A percentile compares a stretch with the other conserved stretches of the same genome.
Evolutionary conservation across 768 basidiomycete genomes (phyloP).

Genomic region (Heimioporus sp.): DNA sequence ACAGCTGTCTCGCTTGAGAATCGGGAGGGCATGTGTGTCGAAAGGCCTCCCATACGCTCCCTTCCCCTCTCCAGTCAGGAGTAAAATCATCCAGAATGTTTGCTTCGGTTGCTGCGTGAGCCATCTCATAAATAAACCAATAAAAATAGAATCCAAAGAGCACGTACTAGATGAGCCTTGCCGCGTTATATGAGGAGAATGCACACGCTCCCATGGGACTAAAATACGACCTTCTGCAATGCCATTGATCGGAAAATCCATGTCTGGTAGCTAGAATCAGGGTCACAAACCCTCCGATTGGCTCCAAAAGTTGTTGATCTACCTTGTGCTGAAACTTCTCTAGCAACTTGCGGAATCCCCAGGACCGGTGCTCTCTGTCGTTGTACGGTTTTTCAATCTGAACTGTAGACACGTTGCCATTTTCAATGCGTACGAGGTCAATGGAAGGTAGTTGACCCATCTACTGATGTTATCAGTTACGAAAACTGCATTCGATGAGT

Average conservation of each 20-base stretch:
- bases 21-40: constrained; percentile 85
- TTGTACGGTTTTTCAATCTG: constrained; percentile 53
- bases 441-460: constrained; percentile 80
- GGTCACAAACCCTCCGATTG: background rate
- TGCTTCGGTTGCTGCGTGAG: constrained; percentile 45
- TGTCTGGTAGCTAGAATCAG: constrained; percentile 70
- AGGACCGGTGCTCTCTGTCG: constrained; percentile 71
- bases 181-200: constrained; percentile 65
- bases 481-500: background rate
- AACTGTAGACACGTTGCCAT: constrained; percentile 59
- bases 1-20: constrained; percentile 79
- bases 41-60: constrained; percentile 92
- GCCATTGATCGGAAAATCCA: constrained; percentile 93
- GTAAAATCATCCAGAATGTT: constrained; percentile 63
- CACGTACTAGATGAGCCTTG: constrained; percentile 34
- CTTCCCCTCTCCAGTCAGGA: constrained; percentile 82
- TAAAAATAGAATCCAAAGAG: background rate
- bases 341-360: constrained; percentile 75
- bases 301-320: constrained; percentile 14
- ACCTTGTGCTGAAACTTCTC: constrained; percentile 66
- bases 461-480: constrained; percentile 33
- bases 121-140: background rate
- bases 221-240: constrained; percentile 93
- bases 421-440: constrained; percentile 76
- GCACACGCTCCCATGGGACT: constrained; percentile 87